These are phyloP conservation scores for Termitomyces bulborhizus DNA, from an alignment of 768 basidiomycete genomes.

Conservation along the genomic window DNA sequence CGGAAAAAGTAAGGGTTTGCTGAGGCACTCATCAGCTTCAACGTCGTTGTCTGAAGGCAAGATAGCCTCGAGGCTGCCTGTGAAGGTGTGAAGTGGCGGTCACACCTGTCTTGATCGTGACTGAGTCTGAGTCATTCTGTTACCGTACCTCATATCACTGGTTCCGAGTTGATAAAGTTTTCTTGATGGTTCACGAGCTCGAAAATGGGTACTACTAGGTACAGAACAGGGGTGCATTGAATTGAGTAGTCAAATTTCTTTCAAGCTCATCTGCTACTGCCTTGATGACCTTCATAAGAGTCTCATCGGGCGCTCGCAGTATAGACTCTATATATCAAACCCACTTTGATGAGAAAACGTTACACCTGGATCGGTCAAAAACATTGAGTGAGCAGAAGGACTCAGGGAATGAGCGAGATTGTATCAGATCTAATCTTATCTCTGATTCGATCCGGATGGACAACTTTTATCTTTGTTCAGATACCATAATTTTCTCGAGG, in stretches of 20 bases:
- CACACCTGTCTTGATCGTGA: slow-evolving; percentile 7
- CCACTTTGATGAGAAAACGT: too few relatives aligned
- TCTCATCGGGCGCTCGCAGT: too few relatives aligned
- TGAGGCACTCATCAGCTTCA: slow-evolving; percentile 29
- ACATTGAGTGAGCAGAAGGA: not conserved
- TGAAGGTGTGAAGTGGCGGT: slow-evolving; percentile 8
- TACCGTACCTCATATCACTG: not conserved
- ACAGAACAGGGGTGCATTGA: not conserved
- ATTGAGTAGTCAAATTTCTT: too few relatives aligned
- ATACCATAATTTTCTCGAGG: not conserved
- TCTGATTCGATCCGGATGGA: not conserved
- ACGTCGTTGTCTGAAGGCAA: not conserved
- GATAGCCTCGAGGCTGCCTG: slow-evolving; percentile 11
- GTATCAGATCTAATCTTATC: not conserved
- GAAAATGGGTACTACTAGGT: not conserved
- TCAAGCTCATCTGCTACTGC: too few relatives aligned
- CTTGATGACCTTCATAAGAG: too few relatives aligned
- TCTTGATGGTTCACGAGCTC: not conserved
- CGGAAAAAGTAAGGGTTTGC: slow-evolving; percentile 48
- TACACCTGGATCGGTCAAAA: not conserved
- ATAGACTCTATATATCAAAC: not conserved
- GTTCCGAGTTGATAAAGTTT: not conserved
- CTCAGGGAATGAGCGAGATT: not conserved
- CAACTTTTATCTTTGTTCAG: too few relatives aligned
- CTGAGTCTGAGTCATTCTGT: slow-evolving; percentile 2